phyloP scores from a whole-genome alignment of 129 eudicot species.

The Cynara cardunculus region DNA sequence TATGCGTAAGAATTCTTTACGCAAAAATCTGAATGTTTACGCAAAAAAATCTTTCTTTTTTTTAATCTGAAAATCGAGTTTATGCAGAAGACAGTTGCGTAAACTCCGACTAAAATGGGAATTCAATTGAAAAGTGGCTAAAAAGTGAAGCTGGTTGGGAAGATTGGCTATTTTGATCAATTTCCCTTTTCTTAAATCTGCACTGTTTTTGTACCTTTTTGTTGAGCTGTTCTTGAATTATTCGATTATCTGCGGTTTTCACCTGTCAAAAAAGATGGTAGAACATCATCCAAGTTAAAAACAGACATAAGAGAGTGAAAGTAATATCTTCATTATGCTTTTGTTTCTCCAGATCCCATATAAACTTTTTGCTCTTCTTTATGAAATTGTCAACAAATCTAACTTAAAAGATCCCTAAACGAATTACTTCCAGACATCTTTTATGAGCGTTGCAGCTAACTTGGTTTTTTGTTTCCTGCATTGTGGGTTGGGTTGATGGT shows the following conservation, averaged over 20 bases:
- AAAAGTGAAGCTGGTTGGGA: no score
- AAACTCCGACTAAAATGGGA: no score
- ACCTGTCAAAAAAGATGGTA: slow-evolving; percentile 47
- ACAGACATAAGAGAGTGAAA: not conserved
- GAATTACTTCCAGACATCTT: not conserved
- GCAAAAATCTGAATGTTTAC: no score
- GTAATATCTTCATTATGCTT: not conserved
- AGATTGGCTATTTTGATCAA: no score
- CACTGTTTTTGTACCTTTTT: slow-evolving; percentile 53
- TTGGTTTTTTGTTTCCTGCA: not conserved
- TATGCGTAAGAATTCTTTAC: no score
- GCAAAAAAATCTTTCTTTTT: no score
- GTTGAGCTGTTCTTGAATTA: slow-evolving; percentile 82
- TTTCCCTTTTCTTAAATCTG: not conserved
- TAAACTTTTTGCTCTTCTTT: not conserved
- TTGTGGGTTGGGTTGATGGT: not conserved
- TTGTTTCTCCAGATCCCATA: not conserved
- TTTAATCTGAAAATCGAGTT: no score
- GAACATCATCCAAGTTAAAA: not conserved
- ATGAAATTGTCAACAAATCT: not conserved
- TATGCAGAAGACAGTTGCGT: no score
- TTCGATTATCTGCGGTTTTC: slow-evolving; percentile 69
- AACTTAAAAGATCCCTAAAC: not conserved
- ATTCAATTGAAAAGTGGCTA: no score
- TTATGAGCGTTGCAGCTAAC: not conserved